Conservation (phyloP, 345 rosid genomes). For the Crucihimalaya himalaica region DNA sequence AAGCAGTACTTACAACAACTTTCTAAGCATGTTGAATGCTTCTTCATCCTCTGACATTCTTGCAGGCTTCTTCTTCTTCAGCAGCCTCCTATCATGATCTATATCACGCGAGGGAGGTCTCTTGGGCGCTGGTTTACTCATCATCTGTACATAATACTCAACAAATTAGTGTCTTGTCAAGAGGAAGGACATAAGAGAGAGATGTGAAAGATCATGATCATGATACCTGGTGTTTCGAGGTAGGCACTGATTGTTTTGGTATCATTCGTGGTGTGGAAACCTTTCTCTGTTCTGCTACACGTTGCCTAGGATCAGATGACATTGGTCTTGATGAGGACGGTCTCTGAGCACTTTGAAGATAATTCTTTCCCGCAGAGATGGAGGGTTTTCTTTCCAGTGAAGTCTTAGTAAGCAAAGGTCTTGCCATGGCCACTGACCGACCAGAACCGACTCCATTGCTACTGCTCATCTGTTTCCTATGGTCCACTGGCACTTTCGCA, state of each 20-base stretch:
- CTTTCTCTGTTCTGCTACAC: slow-evolving; percentile 51
- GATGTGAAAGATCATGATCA: not conserved
- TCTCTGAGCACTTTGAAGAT: slow-evolving; percentile 42
- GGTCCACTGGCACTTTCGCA: slow-evolving; percentile 42
- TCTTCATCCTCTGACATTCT: slow-evolving; percentile 45
- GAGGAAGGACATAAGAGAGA: not conserved
- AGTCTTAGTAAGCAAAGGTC: slow-evolving; percentile 47
- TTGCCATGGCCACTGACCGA: slow-evolving; percentile 47
- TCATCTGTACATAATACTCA: slow-evolving; percentile 40
- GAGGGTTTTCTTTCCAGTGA: slow-evolving; percentile 49
- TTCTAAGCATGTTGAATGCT: slow-evolving; percentile 58
- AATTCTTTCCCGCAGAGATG: slow-evolving; percentile 42
- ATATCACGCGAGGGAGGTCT: slow-evolving; percentile 44
- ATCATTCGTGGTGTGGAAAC: slow-evolving; percentile 42
- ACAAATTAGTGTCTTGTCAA: not conserved
- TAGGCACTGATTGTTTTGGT: slow-evolving; percentile 48
- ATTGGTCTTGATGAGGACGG: slow-evolving; percentile 51
- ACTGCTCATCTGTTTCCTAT: slow-evolving; percentile 55
- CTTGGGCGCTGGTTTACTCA: slow-evolving; percentile 51
- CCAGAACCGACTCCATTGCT: slow-evolving; percentile 57
- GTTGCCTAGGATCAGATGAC: slow-evolving; percentile 50
- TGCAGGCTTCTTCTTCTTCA: slow-evolving; percentile 62
- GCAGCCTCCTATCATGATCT: slow-evolving; percentile 45
- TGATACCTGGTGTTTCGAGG: slow-evolving; percentile 55
- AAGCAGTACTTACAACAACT: slow-evolving; percentile 58